Base-by-base conservation (phyloP, 2,329 filamentous ascomycete species). In the Diaporthe citri region DNA sequence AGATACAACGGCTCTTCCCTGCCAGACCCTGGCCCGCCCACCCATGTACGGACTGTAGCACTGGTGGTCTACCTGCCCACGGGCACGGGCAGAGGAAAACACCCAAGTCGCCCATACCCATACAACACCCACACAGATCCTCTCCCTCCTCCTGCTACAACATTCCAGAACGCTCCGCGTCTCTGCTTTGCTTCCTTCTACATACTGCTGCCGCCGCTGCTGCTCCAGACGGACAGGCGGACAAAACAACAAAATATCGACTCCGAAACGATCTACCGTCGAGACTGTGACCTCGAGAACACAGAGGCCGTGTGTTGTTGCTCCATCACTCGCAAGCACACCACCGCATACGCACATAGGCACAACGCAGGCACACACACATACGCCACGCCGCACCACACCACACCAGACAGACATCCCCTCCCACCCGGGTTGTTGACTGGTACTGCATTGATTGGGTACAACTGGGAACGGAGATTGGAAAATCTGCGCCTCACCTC, bases 81-180 rank as follows among this genome's bases (percentile, higher is more conserved):
- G 41, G 64, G 46, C 64, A 52, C 46, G 64, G 64, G 22, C 57
- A 60, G 48, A 55, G 64, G 46, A 69, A 69, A 69, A 69, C 46
- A 69, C 64, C 64, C 64, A 69, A 69, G 64, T 69, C 31, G 31
- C 46, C 62, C 60, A 41, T 55, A 69, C 28, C 62, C 64, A 69
- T 52, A 52, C 64, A 67, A 51, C 64, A 52, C 46, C 64, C 64
- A 52, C 64, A 67, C 64, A 52, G 31, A 39, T 52, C 31, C 48
- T 69, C 64, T 69, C 64, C 48, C 64, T 69, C 64, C 64, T 69
- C 48, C 48, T 69, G 64, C 64, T 69, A 55, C 64, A 69, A 69
- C 64, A 69, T 69, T 69, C 64, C 64, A 69, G 64, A 69, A 69
- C 64, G 64, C 64, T 69, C 64, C 64, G 64, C 64, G 64, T 55